These are phyloP conservation scores for Debaryomyces prosopidis DNA, from an alignment of 805 yeast species.

Conservation along the genomic window DNA sequence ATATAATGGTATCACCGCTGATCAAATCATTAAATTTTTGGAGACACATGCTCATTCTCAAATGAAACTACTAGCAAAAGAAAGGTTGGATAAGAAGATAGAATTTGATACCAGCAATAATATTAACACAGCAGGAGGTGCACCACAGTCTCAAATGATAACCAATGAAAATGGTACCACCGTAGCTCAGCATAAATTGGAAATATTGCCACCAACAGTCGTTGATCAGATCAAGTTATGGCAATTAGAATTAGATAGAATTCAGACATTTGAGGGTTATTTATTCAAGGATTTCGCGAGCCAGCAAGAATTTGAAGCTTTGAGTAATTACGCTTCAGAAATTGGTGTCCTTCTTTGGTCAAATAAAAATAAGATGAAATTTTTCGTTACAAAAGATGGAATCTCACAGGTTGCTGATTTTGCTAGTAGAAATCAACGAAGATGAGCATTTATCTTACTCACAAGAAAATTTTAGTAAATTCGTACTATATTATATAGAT, in stretches of 20 bases:
- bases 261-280: slow-evolving; percentile 82
- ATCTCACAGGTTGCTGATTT: slow-evolving; percentile 87
- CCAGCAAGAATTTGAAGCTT: slow-evolving; percentile 70
- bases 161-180: slow-evolving; percentile 14
- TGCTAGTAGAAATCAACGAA: slow-evolving; percentile 58
- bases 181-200: slow-evolving; percentile 50
- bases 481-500: background rate
- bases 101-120: slow-evolving; percentile 59
- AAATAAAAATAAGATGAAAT: slow-evolving; percentile 63
- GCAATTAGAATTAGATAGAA: slow-evolving; percentile 95
- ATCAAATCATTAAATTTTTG: slow-evolving; percentile 85
- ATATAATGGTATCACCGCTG: slow-evolving; percentile 88
- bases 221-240: slow-evolving; percentile 93
- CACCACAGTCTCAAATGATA: slow-evolving; percentile 29
- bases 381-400: slow-evolving; percentile 88
- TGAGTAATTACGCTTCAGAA: slow-evolving; percentile 80
- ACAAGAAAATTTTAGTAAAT: slow-evolving; percentile 5
- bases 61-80: slow-evolving; percentile 75
- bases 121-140: slow-evolving; percentile 46
- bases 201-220: slow-evolving; percentile 90
- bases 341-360: slow-evolving; percentile 92
- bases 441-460: slow-evolving; percentile 1
- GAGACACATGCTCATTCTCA: slow-evolving; percentile 94
- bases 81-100: slow-evolving; percentile 60
- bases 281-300: slow-evolving; percentile 82